Evolutionary conservation across 2,329 filamentous ascomycete genomes (phyloP).

Genomic region (Acrocalymma vagum): DNA sequence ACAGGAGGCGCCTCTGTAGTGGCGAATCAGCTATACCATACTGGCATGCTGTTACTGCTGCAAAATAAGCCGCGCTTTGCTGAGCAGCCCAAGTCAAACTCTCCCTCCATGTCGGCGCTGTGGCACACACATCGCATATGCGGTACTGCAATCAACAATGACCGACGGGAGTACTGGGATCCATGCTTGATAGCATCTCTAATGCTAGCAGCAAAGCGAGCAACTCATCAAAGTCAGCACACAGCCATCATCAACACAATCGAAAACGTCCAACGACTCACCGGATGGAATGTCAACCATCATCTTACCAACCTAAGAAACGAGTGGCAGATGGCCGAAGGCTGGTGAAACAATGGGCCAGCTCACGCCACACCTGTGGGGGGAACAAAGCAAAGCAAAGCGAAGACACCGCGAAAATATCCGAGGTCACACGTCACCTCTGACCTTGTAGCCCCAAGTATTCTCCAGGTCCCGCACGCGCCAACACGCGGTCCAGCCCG

Average conservation of each 20-base stretch:
- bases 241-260: conserved; percentile 52
- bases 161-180: conserved; percentile 57
- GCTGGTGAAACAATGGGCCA: conserved; percentile 23
- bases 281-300: conserved; percentile 50
- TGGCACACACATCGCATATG: conserved; percentile 62
- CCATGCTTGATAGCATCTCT: conserved; percentile 58
- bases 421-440: conserved; percentile 9
- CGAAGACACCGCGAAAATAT: too few relatives aligned
- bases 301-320: conserved; percentile 20
- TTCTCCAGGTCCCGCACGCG: conserved; percentile 61
- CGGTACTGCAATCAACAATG: conserved; percentile 59
- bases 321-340: conserved; percentile 30
- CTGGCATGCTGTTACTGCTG: conserved; percentile 62
- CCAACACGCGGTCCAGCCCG: conserved; percentile 64
- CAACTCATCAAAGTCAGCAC: conserved; percentile 61
- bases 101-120: conserved; percentile 52
- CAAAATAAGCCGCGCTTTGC: conserved; percentile 59
- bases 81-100: conserved; percentile 36
- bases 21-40: conserved; percentile 65
- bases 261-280: conserved; percentile 48
- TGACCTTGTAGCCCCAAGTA: conserved; percentile 37
- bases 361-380: too few relatives aligned
- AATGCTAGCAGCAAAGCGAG: conserved; percentile 54
- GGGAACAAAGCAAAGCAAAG: too few relatives aligned
- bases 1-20: conserved; percentile 54